Evolutionary conservation across 1,284 basidiomycete genomes (phyloP).

Genomic region (Cystobasidium slooffiae): DNA sequence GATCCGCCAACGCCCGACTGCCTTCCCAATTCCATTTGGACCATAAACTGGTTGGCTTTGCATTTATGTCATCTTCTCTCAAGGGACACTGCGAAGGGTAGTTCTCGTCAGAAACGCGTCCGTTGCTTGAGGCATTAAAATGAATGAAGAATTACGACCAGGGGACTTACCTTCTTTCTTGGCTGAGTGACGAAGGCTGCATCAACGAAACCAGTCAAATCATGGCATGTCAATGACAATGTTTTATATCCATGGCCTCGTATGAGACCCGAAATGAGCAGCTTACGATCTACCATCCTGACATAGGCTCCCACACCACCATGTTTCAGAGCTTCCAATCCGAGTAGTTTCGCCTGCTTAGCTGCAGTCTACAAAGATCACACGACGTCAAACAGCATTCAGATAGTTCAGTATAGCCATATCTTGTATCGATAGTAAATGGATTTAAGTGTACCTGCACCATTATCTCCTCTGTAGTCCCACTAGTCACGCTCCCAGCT

Average conservation of each 20-base stretch:
- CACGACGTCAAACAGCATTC: neutral
- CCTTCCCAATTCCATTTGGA: slow-evolving; percentile 38
- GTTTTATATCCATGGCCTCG: too few species aligned
- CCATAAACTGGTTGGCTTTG: slow-evolving; percentile 26
- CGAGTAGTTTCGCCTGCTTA: slow-evolving; percentile 21
- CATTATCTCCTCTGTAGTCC: slow-evolving; percentile 29
- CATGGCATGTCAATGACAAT: neutral
- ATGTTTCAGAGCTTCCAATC: slow-evolving; percentile 39
- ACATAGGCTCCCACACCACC: slow-evolving; percentile 40
- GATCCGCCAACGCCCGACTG: slow-evolving; percentile 30
- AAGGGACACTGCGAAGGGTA: slow-evolving; percentile 30
- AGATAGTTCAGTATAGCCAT: neutral
- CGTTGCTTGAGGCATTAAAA: neutral
- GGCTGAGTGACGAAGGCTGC: slow-evolving; percentile 42
- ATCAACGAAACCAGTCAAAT: neutral
- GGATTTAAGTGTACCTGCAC: slow-evolving; percentile 19
- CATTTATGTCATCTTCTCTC: slow-evolving; percentile 25
- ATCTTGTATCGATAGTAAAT: neutral
- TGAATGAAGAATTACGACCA: neutral
- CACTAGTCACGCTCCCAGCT: slow-evolving; percentile 8
- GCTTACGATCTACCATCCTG: slow-evolving; percentile 18
- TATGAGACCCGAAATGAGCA: too few species aligned
- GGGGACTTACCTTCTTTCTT: slow-evolving; percentile 24
- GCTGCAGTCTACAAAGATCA: slow-evolving; percentile 16
- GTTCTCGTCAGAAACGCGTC: neutral